These are phyloP conservation scores for Sphaerosporella brunnea DNA, from an alignment of 495 filamentous ascomycete genomes.

Conservation along the genomic window DNA sequence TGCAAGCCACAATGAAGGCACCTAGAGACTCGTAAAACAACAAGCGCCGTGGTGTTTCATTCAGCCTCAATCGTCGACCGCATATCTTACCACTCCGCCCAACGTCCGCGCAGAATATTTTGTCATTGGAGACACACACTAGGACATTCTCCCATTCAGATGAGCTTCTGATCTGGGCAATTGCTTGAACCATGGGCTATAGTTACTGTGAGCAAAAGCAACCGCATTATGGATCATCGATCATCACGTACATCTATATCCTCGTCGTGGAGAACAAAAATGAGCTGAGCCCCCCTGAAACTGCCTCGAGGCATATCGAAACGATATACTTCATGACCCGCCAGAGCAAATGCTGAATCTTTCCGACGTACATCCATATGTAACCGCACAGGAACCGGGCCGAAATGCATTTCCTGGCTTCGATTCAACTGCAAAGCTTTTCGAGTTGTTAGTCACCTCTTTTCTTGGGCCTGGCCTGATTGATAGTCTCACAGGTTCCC, in stretches of 20 bases:
- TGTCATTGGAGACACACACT: constrained; percentile 21
- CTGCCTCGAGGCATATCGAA: constrained; percentile 21
- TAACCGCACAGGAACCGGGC: constrained; percentile 24
- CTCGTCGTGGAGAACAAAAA: constrained; percentile 17
- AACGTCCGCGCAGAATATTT: constrained; percentile 24
- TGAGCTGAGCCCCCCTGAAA: constrained; percentile 20
- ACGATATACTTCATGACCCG: constrained; percentile 24
- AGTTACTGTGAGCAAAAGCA: no score
- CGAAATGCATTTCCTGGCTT: constrained; percentile 39
- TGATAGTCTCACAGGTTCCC: no score
- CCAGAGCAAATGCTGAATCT: constrained; percentile 23
- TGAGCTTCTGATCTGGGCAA: constrained; percentile 21
- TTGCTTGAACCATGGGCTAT: constrained; percentile 22
- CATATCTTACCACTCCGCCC: constrained; percentile 24
- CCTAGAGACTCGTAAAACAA: constrained; percentile 21
- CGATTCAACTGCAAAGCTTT: constrained; percentile 26
- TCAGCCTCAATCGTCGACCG: constrained; percentile 19
- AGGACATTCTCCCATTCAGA: constrained; percentile 17
- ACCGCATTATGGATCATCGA: neutral
- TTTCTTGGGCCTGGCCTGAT: no score
- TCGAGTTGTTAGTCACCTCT: neutral
- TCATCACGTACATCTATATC: constrained; percentile 17
- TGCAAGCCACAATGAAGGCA: constrained; percentile 25
- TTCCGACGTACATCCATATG: constrained; percentile 15
- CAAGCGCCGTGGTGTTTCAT: constrained; percentile 24